Conservation (phyloP, 2,329 filamentous ascomycete genomes). For the Fusarium sp. region DNA sequence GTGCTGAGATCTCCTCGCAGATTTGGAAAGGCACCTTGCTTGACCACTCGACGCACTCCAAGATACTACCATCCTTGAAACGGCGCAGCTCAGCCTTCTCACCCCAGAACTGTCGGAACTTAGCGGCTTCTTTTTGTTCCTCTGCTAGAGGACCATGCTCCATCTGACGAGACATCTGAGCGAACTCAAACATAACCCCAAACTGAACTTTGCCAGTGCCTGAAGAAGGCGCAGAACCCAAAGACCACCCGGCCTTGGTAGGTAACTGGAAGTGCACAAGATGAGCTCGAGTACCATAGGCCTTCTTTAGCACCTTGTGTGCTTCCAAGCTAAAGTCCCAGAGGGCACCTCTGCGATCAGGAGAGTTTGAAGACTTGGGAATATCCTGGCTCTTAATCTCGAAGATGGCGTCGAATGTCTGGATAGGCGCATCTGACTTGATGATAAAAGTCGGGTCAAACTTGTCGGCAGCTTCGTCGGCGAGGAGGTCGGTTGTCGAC, state of each 20-base stretch:
- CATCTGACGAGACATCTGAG: constrained; percentile 80
- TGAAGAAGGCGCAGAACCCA: constrained; percentile 42
- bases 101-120: constrained; percentile 94
- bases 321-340: constrained; percentile 70
- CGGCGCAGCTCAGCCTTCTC: constrained; percentile 92
- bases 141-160: constrained; percentile 92
- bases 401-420: constrained; percentile 68
- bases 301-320: constrained; percentile 76
- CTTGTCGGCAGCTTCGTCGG: constrained; percentile 80
- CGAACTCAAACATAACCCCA: constrained; percentile 80
- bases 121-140: constrained; percentile 83
- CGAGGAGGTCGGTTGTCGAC: constrained; percentile 81
- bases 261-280: constrained; percentile 73
- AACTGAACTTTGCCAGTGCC: constrained; percentile 66
- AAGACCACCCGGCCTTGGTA: constrained; percentile 52
- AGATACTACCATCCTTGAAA: constrained; percentile 95
- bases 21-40: constrained; percentile 75
- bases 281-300: constrained; percentile 81
- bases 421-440: constrained; percentile 67
- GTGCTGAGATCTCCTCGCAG: constrained; percentile 83
- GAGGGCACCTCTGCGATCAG: constrained; percentile 60
- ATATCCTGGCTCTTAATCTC: constrained; percentile 55
- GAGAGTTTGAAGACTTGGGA: constrained; percentile 47
- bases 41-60: constrained; percentile 91
- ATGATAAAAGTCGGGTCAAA: constrained; percentile 89